Evolutionary conservation across 352 stramenopile species (phyloP), one percentile per base, ranked within the genome.

Genomic region (Phytophthora aleatoria): DNA sequence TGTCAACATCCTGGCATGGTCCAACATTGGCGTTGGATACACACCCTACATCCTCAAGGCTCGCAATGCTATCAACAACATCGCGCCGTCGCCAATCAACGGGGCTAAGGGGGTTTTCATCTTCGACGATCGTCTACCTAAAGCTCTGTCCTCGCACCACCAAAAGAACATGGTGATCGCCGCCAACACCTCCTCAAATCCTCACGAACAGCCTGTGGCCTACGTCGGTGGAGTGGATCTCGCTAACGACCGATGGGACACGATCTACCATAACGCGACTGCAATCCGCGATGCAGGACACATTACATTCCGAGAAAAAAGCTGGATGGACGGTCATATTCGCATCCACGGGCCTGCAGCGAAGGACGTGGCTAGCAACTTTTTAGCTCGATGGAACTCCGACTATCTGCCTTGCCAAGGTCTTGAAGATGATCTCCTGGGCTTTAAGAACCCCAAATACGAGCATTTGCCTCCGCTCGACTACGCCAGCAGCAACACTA

Each of bases 141-240:
- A 69, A 35, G 16, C 50, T 5, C 65, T 59, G 20, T 69, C 67
- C 0, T 73, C 76, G 8, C 67, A 88, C 54, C 76, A 86, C 47
- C 76, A 86, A 48, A 88, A 86, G 52, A 73, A 68, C 9, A 43
- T 87, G 24, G 58, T 76, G 1, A 67, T 78, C 10, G 61, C 69
- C 2, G 47, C 38, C 1, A 50, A 50, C 10, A 43, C 31, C 15
- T 52, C 49, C 1, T 50, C 44, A 3, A 42, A 69, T 26, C 30
- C 43, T 5, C 8, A 50, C 8, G 53, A 65, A 5, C 50, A 66
- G 1, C 50, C 67, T n/a, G 60, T 75, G 8, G 78, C 78, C 15
- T 88, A 79, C 57, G 65, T 85, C 1, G 76, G 78, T 3, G 81
- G 78, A 13, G 61, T 85, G 13, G 81, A 88, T 50, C 64, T 85